These are phyloP conservation scores for Pseudohyphozyma bogoriensis DNA, from an alignment of 768 basidiomycete species.

Conservation along the genomic window DNA sequence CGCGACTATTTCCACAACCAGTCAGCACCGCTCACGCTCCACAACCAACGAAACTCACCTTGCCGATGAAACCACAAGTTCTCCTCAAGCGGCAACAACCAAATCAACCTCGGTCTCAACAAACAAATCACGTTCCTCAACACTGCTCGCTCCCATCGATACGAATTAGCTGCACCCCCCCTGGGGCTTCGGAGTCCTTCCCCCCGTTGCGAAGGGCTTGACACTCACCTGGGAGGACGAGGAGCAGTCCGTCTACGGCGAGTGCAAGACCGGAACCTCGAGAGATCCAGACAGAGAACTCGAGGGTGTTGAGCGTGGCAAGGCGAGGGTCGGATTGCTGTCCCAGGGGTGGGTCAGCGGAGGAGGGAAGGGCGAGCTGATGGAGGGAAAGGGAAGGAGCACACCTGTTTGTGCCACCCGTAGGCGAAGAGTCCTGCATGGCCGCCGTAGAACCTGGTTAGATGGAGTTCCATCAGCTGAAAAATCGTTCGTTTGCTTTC, in stretches of 20 bases:
- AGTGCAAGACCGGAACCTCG: constrained; percentile 85
- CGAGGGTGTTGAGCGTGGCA: constrained; percentile 64
- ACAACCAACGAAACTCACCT: no score
- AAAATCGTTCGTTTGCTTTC: no score
- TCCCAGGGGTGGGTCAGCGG: not conserved
- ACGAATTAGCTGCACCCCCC: no score
- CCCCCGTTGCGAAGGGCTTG: no score
- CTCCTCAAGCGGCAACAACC: constrained; percentile 84
- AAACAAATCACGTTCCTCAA: constrained; percentile 76
- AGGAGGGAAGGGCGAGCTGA: no score
- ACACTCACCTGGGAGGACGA: constrained; percentile 59
- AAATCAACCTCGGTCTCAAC: constrained; percentile 66
- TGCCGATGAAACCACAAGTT: constrained; percentile 65
- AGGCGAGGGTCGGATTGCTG: constrained; percentile 56
- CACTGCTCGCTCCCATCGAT: constrained; percentile 44
- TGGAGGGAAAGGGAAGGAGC: no score
- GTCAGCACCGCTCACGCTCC: constrained; percentile 46
- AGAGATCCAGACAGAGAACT: constrained; percentile 81
- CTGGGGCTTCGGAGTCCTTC: no score
- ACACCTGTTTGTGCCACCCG: constrained; percentile 50
- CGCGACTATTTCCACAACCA: no score
- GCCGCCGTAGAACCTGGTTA: constrained; percentile 59
- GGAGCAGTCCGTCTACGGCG: constrained; percentile 73
- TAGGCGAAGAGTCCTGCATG: constrained; percentile 66
- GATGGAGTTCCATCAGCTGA: no score